Evolutionary conservation across 257 asterid genomes (phyloP), one percentile per base, ranked within the genome.

Genomic region (Orobanche coerulescens): DNA sequence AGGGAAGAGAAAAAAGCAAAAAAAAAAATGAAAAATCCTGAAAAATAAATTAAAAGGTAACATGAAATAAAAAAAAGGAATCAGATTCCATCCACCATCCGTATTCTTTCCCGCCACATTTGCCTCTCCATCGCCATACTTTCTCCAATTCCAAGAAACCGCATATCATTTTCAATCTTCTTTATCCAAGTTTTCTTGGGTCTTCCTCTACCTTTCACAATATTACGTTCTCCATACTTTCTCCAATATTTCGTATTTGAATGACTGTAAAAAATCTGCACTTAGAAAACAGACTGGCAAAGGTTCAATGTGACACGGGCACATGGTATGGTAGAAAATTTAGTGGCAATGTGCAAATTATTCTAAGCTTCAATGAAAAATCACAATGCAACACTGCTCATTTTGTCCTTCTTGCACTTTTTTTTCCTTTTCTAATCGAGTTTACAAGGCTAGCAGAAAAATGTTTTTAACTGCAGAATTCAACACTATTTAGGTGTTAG

Each of bases 221-320:
- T n/a, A n/a, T n/a, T n/a, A n/a, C n/a, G n/a, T n/a, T n/a, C n/a
- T n/a, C n/a, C n/a, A n/a, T n/a, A n/a, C n/a, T n/a, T n/a, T n/a
- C n/a, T n/a, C n/a, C n/a, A n/a, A n/a, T n/a, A n/a, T n/a, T 30
- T 30, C 3, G n/a, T 42, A 34, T 55, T 64, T 46, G 67, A 54
- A 65, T 24, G 23, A 13, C 10, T 56, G 23, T 30, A 2, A 14
- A 26, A 61, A 28, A 25, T 37, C 57, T 22, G 58, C 14, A n/a
- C 42, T 62, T 47, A 43, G 55, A 44, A 40, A 61, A 1, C 11
- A 18, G 33, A 69, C 53, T 63, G 63, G 15, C 24, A 20, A 37
- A 66, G 37, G 59, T 55, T 15, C 47, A 42, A 65, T 44, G 60
- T 37, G 51, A 30, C 18, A 51, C 28, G 51, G 7, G 24, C n/a